Evolutionary conservation across 495 filamentous ascomycete genomes (phyloP).

Genomic region (Umbilicaria muhlenbergii): DNA sequence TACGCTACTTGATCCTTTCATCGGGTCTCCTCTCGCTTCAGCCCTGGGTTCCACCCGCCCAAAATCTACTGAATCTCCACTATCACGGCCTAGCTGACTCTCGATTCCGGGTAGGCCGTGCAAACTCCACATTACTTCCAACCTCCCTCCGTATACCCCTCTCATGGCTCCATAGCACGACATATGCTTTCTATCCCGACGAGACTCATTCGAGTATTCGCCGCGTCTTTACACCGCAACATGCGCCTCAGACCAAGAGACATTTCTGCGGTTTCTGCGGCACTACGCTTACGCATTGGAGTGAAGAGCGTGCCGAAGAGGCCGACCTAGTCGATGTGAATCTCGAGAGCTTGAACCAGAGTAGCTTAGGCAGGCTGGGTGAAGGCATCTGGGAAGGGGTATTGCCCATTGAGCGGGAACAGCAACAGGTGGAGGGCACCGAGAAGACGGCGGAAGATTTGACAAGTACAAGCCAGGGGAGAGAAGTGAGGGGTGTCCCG

Average conservation of each 20-base stretch:
- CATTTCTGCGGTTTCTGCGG: constrained; percentile 88
- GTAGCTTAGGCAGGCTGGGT: constrained; percentile 52
- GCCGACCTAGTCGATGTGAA: constrained; percentile 61
- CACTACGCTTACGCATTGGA: constrained; percentile 67
- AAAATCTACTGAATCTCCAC: neutral
- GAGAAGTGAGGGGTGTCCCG: constrained; percentile 37
- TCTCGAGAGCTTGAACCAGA: constrained; percentile 49
- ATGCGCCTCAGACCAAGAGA: constrained; percentile 43
- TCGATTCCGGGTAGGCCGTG: neutral
- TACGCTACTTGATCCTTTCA: constrained; percentile 24
- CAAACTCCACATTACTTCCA: neutral
- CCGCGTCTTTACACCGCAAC: constrained; percentile 46
- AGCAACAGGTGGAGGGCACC: neutral
- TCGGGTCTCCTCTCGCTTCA: neutral
- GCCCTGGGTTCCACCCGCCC: neutral
- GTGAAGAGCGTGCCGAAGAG: constrained; percentile 49
- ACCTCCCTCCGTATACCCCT: constrained; percentile 61
- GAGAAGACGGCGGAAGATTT: constrained; percentile 1
- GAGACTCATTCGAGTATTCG: constrained; percentile 61
- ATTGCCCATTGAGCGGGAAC: constrained; percentile 7
- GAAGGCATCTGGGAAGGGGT: constrained; percentile 33
- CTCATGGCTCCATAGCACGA: constrained; percentile 53
- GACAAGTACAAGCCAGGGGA: constrained; percentile 20
- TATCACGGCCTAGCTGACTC: neutral
- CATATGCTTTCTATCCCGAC: constrained; percentile 58